Conservation (phyloP, 345 rosid genomes). For the Diplotaxis tenuifolia region DNA sequence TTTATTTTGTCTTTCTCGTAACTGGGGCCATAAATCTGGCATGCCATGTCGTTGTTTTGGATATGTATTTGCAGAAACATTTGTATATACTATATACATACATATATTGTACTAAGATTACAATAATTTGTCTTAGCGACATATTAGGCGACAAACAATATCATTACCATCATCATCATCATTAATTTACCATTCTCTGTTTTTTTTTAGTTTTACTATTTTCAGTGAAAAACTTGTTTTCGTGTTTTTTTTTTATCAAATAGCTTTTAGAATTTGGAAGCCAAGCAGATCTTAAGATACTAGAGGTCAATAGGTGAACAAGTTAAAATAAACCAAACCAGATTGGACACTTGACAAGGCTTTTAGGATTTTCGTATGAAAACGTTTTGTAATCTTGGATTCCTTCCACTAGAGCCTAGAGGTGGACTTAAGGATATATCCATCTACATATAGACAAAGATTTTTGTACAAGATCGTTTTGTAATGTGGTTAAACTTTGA, state of each 20-base stretch:
- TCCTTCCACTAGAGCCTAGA: neutral
- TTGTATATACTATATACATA: neutral
- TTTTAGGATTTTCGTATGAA: neutral
- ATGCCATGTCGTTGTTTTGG: slow-evolving; percentile 25
- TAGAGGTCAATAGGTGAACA: neutral
- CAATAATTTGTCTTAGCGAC: neutral
- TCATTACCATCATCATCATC: neutral
- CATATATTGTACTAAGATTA: slow-evolving; percentile 8
- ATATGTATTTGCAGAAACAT: neutral
- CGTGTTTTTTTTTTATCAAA: neutral
- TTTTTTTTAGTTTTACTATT: neutral
- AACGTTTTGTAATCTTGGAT: neutral
- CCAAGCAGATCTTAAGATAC: neutral
- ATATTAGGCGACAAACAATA: slow-evolving; percentile 4
- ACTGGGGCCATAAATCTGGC: slow-evolving; percentile 26
- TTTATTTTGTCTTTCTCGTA: slow-evolving; percentile 14
- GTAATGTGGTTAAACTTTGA: slow-evolving; percentile 18
- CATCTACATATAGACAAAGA: neutral
- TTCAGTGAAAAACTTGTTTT: neutral
- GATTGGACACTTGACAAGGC: neutral
- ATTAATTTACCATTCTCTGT: neutral
- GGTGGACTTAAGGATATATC: neutral
- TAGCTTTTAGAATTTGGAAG: neutral
- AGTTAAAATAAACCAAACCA: neutral
- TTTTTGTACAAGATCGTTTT: neutral